These are phyloP conservation scores for Orobanche coerulescens DNA, from an alignment of 257 asterid species.

Conservation along the genomic window DNA sequence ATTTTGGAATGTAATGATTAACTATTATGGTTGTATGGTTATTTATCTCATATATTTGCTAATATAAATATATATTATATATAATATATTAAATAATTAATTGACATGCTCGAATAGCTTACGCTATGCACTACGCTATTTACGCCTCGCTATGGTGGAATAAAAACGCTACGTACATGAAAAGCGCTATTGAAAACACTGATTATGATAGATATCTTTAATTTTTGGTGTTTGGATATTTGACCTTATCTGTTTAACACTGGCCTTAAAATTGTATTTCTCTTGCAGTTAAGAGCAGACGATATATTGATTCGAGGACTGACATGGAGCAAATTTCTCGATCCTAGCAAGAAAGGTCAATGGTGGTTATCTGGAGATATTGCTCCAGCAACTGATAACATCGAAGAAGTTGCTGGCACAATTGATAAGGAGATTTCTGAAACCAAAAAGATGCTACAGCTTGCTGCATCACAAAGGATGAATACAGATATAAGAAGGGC, in stretches of 20 bases:
- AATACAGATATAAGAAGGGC: slow-evolving; percentile 90
- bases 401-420: slow-evolving; percentile 62
- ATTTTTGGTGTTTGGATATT: too few species aligned
- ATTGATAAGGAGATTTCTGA: slow-evolving; percentile 72
- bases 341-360: slow-evolving; percentile 83
- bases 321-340: slow-evolving; percentile 83
- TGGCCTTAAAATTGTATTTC: background rate
- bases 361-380: slow-evolving; percentile 90
- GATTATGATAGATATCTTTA: too few species aligned
- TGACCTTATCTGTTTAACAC: background rate
- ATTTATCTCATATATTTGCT: too few species aligned
- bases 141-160: too few species aligned
- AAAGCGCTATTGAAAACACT: too few species aligned
- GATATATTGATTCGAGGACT: slow-evolving; percentile 66
- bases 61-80: too few species aligned
- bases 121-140: too few species aligned
- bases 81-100: too few species aligned
- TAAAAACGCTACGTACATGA: too few species aligned
- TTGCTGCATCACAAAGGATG: slow-evolving; percentile 90
- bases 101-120: too few species aligned
- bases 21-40: too few species aligned
- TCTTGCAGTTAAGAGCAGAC: slow-evolving; percentile 63
- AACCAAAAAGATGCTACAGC: slow-evolving; percentile 75
- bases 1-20: too few species aligned
- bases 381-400: slow-evolving; percentile 35